phyloP scores from a whole-genome alignment of 345 rosid genomes.

The Eucalyptus camaldulensis region DNA sequence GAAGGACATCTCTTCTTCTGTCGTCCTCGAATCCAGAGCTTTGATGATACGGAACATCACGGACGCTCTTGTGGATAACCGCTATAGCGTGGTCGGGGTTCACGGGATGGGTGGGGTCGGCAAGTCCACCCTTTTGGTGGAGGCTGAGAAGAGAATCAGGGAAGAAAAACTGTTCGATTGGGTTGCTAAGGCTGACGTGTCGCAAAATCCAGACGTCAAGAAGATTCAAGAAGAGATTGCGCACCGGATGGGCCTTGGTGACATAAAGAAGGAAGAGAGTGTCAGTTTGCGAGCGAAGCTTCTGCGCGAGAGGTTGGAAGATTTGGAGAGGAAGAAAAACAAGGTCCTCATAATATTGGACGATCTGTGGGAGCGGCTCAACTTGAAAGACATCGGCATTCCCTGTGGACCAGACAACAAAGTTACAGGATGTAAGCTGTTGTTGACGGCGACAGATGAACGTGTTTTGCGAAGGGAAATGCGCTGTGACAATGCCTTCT shows the following conservation, averaged over 20 bases:
- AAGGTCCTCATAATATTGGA: not conserved
- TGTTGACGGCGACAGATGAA: too few relatives aligned
- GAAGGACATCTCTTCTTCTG: too few relatives aligned
- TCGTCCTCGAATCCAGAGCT: too few relatives aligned
- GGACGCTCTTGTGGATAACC: too few relatives aligned
- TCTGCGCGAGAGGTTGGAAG: rapidly evolving
- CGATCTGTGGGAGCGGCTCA: not conserved
- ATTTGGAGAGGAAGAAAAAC: rapidly evolving
- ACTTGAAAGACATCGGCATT: not conserved
- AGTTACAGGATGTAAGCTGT: not conserved
- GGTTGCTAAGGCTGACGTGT: too few relatives aligned
- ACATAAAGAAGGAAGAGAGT: rapidly evolving
- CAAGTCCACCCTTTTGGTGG: too few relatives aligned
- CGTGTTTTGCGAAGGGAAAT: rapidly evolving
- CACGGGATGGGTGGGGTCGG: too few relatives aligned
- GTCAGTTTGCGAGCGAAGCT: rapidly evolving
- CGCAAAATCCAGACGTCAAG: too few relatives aligned
- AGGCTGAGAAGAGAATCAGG: too few relatives aligned
- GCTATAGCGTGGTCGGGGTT: rapidly evolving
- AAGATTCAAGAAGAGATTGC: not conserved
- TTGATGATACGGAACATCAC: rapidly evolving
- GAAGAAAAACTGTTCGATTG: too few relatives aligned
- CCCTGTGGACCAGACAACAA: not conserved
- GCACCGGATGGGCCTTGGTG: not conserved
- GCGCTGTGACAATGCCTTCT: not conserved